Conservation (phyloP, 305 asterid species). For the Fraxinus baroniana region DNA sequence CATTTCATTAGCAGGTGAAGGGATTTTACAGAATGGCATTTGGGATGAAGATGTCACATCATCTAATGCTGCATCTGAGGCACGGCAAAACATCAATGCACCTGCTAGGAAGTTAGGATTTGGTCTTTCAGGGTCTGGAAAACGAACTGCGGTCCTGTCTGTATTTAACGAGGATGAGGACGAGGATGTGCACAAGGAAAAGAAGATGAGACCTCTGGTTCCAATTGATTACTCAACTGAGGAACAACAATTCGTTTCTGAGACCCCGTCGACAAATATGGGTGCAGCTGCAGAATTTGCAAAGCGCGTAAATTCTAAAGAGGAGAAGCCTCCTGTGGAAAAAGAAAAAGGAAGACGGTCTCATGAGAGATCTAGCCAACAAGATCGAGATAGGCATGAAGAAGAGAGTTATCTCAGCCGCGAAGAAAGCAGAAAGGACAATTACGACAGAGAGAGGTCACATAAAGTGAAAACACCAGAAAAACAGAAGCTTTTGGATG, state of each 20-base stretch:
- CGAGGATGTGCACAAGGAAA: constrained; percentile 87
- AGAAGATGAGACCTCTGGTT: constrained; percentile 97
- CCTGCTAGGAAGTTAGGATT: constrained; percentile 83
- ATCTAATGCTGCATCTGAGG: constrained; percentile 46
- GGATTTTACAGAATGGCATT: constrained; percentile 50
- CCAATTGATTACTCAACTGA: constrained; percentile 97
- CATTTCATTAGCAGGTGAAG: constrained; percentile 51
- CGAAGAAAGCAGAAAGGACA: constrained; percentile 62
- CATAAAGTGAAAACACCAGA: constrained; percentile 63
- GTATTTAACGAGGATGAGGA: constrained; percentile 89
- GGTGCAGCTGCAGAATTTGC: constrained; percentile 68
- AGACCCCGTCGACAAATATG: constrained; percentile 51
- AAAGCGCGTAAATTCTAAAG: constrained; percentile 64
- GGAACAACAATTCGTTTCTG: constrained; percentile 64
- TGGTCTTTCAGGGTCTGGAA: constrained; percentile 86
- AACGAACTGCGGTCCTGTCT: constrained; percentile 88
- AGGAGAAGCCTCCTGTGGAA: constrained; percentile 66
- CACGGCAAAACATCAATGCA: constrained; percentile 52
- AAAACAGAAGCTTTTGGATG: constrained; percentile 84
- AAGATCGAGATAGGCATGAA: constrained; percentile 69
- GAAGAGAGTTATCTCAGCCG: constrained; percentile 51
- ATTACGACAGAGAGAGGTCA: constrained; percentile 54
- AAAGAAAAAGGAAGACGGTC: constrained; percentile 68
- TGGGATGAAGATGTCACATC: constrained; percentile 44
- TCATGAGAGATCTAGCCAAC: constrained; percentile 71